Percentiles rank a stretch among this genome's conserved stretches.
These are phyloP conservation scores for Phellopilus nigrolimitatus DNA, from an alignment of 1,284 basidiomycete species.

Conservation along the genomic window DNA sequence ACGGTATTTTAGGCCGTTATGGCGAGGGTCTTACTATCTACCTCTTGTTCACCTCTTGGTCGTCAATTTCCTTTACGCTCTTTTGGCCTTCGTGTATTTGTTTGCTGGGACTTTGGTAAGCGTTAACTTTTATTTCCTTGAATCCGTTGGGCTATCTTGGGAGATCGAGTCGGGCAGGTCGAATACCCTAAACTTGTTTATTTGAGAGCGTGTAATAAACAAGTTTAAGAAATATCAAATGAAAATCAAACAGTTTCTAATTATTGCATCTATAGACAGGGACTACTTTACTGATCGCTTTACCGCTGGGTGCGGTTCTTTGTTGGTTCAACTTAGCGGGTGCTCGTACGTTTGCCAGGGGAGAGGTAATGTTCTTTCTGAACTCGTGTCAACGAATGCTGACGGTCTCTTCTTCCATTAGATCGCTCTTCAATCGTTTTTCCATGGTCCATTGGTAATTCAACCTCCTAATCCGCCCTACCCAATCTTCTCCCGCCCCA, in stretches of 20 bases:
- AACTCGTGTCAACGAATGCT: neutral
- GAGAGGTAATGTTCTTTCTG: conserved; percentile 44
- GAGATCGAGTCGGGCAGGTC: too few relatives aligned
- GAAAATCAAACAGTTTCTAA: neutral
- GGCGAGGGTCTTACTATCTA: conserved; percentile 49
- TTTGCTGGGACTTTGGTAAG: conserved; percentile 74
- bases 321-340: conserved; percentile 73
- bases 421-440: conserved; percentile 63
- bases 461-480: conserved; percentile 53
- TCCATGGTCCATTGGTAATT: conserved; percentile 62
- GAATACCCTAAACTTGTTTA: too few relatives aligned
- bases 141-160: too few relatives aligned
- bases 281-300: conserved; percentile 66
- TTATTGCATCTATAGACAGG: conserved; percentile 45
- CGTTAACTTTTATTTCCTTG: conserved; percentile 17
- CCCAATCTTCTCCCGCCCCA: conserved; percentile 64
- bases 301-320: conserved; percentile 70
- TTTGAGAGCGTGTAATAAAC: too few relatives aligned
- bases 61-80: conserved; percentile 71
- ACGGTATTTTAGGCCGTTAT: conserved; percentile 60
- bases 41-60: conserved; percentile 62
- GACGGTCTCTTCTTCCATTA: conserved; percentile 26
- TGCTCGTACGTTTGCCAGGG: conserved; percentile 61
- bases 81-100: conserved; percentile 66
- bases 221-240: too few relatives aligned